Base-by-base conservation (phyloP, 129 eudicot genomes). In the Gnaphalium uliginosum region DNA sequence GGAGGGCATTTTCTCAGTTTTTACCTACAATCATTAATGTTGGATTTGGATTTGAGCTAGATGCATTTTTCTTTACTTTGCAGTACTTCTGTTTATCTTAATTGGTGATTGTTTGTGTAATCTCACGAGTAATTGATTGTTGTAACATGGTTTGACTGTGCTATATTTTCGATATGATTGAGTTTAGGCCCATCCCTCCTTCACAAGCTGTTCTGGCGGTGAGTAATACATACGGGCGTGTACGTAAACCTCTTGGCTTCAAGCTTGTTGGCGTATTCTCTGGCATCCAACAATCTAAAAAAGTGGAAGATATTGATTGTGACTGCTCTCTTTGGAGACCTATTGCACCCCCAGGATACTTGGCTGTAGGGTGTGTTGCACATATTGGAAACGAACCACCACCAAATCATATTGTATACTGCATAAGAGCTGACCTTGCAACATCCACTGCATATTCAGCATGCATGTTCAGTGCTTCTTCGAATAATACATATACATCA, bases 261-360 rank as follows among this genome's bases (percentile, higher is more conserved):
- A 77, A 84, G 85, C 87, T 89, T 71, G 73, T 95, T 64, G 97
- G 96, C 51, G 71, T 68, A 24, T 90, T 91, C 71, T 87, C 97
- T 79, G 51, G 74, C 56, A 84, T 91, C 81, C 88, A 79, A 78
- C 84, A 76, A 82, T 53, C 72, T 35, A 86, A 82, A 84, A 71
- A 37, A 21, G 72, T 25, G 37, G 88, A 87, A 73, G 85, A 77
- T 56, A 66, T 50, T 54, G 78, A 80, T 56, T 61, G 73, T 86
- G 96, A 91, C 73, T 95, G 96, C 68, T 95, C 97, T 32, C 81
- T 95, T 37, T 95, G 99, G 99, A 71, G 80, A 54, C 99, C 99
- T 24, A 82, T 95, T 59, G 90, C 99, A 51, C 99, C 99, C 69
- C 87, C 91, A 50, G 97, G 99, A 71, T 95, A 91, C 78, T 71